phyloP scores from a whole-genome alignment of 345 rosid species.

The Sonneratia alba region DNA sequence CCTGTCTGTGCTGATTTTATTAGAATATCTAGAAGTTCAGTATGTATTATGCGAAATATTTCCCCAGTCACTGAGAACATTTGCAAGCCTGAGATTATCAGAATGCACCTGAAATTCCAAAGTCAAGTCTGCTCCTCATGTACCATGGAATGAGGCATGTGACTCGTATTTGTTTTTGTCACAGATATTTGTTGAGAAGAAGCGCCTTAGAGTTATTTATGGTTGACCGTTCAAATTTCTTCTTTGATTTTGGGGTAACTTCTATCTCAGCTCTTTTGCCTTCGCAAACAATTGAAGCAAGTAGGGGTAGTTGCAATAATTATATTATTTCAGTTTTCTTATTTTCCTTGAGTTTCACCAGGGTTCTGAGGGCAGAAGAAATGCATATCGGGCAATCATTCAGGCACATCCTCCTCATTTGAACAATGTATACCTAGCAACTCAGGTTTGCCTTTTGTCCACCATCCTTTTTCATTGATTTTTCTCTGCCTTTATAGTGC shows the following conservation, averaged over 20 bases:
- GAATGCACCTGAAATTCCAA: background rate
- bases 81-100: background rate
- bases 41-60: too few species aligned
- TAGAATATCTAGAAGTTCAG: too few species aligned
- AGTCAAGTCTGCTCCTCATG: background rate
- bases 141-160: background rate
- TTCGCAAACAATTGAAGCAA: conserved; percentile 3
- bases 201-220: conserved; percentile 95
- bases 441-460: conserved; percentile 59
- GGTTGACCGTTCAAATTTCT: conserved; percentile 94
- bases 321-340: background rate
- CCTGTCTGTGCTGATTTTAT: too few species aligned
- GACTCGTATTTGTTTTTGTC: conserved; percentile 5
- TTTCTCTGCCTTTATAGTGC: background rate
- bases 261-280: conserved; percentile 2
- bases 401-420: conserved; percentile 84
- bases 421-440: conserved; percentile 84
- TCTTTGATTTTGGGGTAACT: conserved; percentile 94
- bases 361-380: conserved; percentile 80
- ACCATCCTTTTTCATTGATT: background rate
- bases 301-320: background rate
- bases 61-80: background rate
- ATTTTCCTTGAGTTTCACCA: conserved; percentile 15
- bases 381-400: conserved; percentile 88
- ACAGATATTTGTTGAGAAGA: conserved; percentile 88